Base-by-base conservation (phyloP, 2,329 filamentous ascomycete genomes). In the Exserohilum rostratum region DNA sequence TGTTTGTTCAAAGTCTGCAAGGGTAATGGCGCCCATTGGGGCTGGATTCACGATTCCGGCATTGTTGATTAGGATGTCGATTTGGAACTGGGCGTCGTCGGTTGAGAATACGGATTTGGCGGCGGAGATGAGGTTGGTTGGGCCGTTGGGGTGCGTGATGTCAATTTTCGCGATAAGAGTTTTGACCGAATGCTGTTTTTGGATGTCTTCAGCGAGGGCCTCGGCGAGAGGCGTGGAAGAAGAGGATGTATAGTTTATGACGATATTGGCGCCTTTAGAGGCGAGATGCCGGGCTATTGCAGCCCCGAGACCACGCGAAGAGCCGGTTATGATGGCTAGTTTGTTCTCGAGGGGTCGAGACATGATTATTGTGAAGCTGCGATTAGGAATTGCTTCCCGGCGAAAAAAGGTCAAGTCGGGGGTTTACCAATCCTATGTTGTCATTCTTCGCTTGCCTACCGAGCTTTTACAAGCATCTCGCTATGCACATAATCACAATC, bases 261-360 rank as follows among this genome's bases (percentile, higher is more conserved):
- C 78, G 3, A 91, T 74, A 40, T 85, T 83, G 72, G 81, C 83
- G 61, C 89, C 89, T 74, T 90, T 90, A 51, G 80, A 79, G 46
- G 88, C 87, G n/a, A 93, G 82, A 60, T 87, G 90, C 46, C 83
- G 82, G 44, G 87, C 86, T 34, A 84, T 82, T 18, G 81, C 81
- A 18, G 82, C 83, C 25, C 90, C 90, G 66, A 93, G 92, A 90
- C 90, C 89, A 79, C 90, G 79, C 49, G 89, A 90, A 53, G 85
- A 88, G 49, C 90, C 90, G 2, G 90, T 93, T 50, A 93, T 80
- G 62, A 93, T 86, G 50, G 85, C 90, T 50, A 92, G 79, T 75
- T 91, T 92, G 61, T 88, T 88, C 69, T 90, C 85, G 4, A 78
- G 70, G 13, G 46, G 45, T 39, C 47, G 29, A 1, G 39, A 53